These are phyloP conservation scores for Phialophora chinensis DNA, from an alignment of 2,329 filamentous ascomycete genomes.

Conservation along the genomic window DNA sequence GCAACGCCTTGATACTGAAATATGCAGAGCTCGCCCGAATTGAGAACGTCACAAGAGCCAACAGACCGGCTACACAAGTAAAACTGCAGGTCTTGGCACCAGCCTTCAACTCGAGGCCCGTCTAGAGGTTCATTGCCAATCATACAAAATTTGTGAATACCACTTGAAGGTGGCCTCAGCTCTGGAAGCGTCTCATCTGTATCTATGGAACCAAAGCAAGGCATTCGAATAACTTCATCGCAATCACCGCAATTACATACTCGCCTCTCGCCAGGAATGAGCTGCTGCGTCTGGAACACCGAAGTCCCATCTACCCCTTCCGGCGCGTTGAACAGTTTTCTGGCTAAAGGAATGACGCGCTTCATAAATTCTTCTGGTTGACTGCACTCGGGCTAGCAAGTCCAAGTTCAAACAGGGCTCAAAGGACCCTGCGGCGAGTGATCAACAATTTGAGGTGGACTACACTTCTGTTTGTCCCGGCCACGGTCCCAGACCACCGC, in stretches of 20 bases:
- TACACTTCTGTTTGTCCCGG: slow-evolving; percentile 4
- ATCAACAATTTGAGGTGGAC: not conserved
- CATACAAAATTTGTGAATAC: not conserved
- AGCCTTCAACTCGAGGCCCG: too few species aligned
- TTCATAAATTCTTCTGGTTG: not conserved
- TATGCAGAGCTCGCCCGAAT: not conserved
- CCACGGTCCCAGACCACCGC: slow-evolving; percentile 31
- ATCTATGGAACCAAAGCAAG: not conserved
- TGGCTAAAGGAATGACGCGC: not conserved
- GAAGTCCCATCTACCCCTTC: not conserved
- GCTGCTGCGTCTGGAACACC: not conserved
- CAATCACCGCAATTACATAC: not conserved
- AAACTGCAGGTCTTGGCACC: not conserved
- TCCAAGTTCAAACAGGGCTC: not conserved
- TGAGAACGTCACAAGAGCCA: not conserved
- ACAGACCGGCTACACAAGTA: not conserved
- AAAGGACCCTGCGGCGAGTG: not conserved
- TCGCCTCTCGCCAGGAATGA: not conserved
- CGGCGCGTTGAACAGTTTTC: not conserved
- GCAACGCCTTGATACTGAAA: not conserved
- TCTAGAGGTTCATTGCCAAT: too few species aligned
- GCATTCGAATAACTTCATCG: not conserved
- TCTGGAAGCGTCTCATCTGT: not conserved
- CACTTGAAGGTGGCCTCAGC: not conserved
- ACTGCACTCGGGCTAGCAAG: not conserved